Base-by-base conservation (phyloP, 805 yeast species). In the Myxozyma mucilagina region DNA sequence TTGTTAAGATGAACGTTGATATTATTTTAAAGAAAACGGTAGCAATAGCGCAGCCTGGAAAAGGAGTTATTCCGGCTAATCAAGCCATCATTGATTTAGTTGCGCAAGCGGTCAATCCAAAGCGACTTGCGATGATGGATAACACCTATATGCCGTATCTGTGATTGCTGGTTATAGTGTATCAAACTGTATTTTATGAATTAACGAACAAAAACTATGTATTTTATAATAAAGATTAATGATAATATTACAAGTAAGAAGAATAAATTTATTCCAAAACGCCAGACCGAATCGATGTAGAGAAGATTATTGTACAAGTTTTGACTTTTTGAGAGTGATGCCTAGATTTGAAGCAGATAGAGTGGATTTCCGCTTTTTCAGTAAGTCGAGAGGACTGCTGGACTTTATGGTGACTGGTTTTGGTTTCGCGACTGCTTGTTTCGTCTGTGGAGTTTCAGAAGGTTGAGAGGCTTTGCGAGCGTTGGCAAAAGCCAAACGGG, bases 61-160 rank as follows among this genome's bases (percentile, higher is more conserved):
- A 79, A 42, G 82, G 82, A 36, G 76, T 82, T 36, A 84, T 87
- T 1, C 87, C 88, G 41, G 89, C 96, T 9, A 89, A 96, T 41
- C 98, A 93, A 73, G 86, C 89, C 63, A 89, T 91, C 38, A 80
- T 94, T 67, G 97, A 94, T 69, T 82, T 93, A 71, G 90, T 94
- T 55, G 87, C 96, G 4, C 91, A 90, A 70, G 98, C 99, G 6
- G 97, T 92, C 14, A 93, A 92, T 71, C 97, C 98, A 39, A 84
- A 96, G 69, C 90, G 90, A 69, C 77, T 94, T 68, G 97, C 98
- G 14, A 85, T 90, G 57, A 87, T 96, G 5, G 99, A 94, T 69
- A 85, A 91, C 14, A 80, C 89, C 66, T 94, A 97, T 91, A 90
- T 94, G 97, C 94, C 99, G 0, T 94, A 90, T 77, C 84, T 91